Evolutionary conservation across 2,329 filamentous ascomycete species (phyloP).

Genomic region (Alternaria brassicicola): DNA sequence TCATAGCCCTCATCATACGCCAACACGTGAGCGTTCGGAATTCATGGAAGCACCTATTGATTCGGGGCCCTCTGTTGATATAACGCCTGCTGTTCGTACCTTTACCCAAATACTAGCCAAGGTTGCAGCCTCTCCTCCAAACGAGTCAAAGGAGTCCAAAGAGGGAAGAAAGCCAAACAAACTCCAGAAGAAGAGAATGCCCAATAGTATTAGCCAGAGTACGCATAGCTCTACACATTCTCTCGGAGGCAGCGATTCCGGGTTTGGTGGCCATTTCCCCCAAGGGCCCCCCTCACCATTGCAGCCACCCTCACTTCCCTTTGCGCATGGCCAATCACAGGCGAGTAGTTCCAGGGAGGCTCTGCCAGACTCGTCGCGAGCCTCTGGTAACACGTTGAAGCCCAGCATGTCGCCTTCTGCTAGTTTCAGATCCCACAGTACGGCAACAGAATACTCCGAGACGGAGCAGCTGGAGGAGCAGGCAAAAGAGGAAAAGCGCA

Average conservation of each 20-base stretch:
- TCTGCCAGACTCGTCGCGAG: slow-evolving; percentile 51
- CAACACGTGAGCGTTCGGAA: slow-evolving; percentile 42
- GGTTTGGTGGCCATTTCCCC: slow-evolving; percentile 20
- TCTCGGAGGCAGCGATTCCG: slow-evolving; percentile 54
- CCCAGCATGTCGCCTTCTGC: slow-evolving; percentile 75
- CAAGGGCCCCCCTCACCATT: slow-evolving; percentile 39
- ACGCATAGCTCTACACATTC: slow-evolving; percentile 90
- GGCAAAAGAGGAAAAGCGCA: slow-evolving; percentile 62
- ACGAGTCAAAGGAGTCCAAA: slow-evolving; percentile 50
- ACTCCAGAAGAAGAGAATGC: slow-evolving; percentile 79
- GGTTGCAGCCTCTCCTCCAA: slow-evolving; percentile 64
- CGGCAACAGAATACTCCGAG: slow-evolving; percentile 79
- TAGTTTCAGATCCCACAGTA: slow-evolving; percentile 74
- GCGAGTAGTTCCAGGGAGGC: slow-evolving; percentile 35
- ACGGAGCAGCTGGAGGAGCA: slow-evolving; percentile 73
- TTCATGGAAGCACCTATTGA: slow-evolving; percentile 43
- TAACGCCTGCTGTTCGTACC: slow-evolving; percentile 39
- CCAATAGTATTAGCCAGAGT: slow-evolving; percentile 79
- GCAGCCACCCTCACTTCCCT: slow-evolving; percentile 41
- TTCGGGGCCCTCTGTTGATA: slow-evolving; percentile 30
- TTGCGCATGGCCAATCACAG: slow-evolving; percentile 34
- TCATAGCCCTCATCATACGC: slow-evolving; percentile 35
- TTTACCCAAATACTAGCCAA: slow-evolving; percentile 48
- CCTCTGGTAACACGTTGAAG: slow-evolving; percentile 61
- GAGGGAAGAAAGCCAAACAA: slow-evolving; percentile 77